A percentile compares a stretch with the other conserved stretches of the same genome.
phyloP scores from a whole-genome alignment of 805 yeast genomes.

The Cyberlindnera suaveolens region DNA sequence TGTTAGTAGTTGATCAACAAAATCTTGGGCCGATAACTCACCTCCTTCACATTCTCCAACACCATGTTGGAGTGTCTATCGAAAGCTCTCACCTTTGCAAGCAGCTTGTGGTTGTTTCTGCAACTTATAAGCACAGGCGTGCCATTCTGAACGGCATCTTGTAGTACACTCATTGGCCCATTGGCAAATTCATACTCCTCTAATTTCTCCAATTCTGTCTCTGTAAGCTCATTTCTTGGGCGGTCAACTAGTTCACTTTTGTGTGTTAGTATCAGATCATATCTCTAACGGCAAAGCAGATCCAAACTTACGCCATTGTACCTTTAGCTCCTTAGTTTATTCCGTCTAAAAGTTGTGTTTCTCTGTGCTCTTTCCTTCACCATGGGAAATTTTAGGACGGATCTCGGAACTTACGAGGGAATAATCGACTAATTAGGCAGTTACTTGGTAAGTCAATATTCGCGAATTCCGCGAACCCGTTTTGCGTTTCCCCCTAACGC shows the following conservation, averaged over 20 bases:
- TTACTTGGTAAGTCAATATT: no score
- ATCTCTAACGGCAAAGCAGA: neutral
- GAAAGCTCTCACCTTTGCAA: slow-evolving; percentile 88
- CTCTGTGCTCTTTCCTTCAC: no score
- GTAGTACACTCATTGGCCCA: slow-evolving; percentile 90
- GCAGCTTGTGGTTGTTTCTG: slow-evolving; percentile 86
- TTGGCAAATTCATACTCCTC: slow-evolving; percentile 86
- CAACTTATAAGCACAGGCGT: slow-evolving; percentile 81
- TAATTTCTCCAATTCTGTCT: slow-evolving; percentile 67
- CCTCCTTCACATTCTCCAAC: slow-evolving; percentile 83
- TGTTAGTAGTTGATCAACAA: neutral
- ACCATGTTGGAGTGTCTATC: slow-evolving; percentile 96
- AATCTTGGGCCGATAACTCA: neutral
- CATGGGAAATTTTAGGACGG: neutral
- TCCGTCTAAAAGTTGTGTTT: no score
- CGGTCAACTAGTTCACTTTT: slow-evolving; percentile 60
- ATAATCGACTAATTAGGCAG: no score
- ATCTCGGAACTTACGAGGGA: neutral
- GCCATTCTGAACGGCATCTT: slow-evolving; percentile 68
- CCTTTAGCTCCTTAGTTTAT: neutral
- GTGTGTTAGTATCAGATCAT: slow-evolving; percentile 6
- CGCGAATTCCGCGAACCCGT: no score
- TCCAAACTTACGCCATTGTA: slow-evolving; percentile 17
- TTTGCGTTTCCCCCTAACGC: no score
- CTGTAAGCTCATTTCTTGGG: slow-evolving; percentile 75